Conservation (phyloP, 139 green algal genomes). For the Tetradesmus obliquus region DNA sequence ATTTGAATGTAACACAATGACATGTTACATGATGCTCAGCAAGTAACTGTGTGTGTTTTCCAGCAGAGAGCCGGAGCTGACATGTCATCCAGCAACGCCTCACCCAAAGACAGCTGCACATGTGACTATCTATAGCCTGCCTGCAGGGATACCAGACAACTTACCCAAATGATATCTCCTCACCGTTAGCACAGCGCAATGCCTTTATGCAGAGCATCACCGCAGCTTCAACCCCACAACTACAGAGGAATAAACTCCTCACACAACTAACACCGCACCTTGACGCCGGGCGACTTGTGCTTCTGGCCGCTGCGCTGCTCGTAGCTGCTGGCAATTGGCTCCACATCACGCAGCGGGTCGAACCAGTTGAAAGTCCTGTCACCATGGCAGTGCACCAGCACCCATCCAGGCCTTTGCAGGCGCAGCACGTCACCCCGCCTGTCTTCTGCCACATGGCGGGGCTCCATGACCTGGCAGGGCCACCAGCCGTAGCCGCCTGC, state of each 20-base stretch:
- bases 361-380: conserved; percentile 32
- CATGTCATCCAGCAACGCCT: too few relatives aligned
- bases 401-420: background rate
- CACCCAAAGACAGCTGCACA: too few relatives aligned
- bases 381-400: conserved; percentile 21
- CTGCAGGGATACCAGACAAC: too few relatives aligned
- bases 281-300: conserved; percentile 24
- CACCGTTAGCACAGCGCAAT: background rate
- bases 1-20: background rate
- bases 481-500: conserved; percentile 36
- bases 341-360: background rate
- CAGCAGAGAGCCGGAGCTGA: too few relatives aligned
- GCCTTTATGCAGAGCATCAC: background rate
- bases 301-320: background rate
- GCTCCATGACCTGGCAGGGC: conserved; percentile 42
- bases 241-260: too few relatives aligned
- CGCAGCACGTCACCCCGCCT: background rate
- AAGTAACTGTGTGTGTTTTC: too few relatives aligned
- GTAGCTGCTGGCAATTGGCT: background rate
- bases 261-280: background rate
- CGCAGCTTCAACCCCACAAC: background rate
- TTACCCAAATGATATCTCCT: background rate
- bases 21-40: too few relatives aligned
- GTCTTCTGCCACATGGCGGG: background rate
- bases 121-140: too few relatives aligned